Percentiles rank a stretch among this genome's conserved stretches.
phyloP scores from a whole-genome alignment of 75 land plant genomes.

The Adiantum capillusveneris region DNA sequence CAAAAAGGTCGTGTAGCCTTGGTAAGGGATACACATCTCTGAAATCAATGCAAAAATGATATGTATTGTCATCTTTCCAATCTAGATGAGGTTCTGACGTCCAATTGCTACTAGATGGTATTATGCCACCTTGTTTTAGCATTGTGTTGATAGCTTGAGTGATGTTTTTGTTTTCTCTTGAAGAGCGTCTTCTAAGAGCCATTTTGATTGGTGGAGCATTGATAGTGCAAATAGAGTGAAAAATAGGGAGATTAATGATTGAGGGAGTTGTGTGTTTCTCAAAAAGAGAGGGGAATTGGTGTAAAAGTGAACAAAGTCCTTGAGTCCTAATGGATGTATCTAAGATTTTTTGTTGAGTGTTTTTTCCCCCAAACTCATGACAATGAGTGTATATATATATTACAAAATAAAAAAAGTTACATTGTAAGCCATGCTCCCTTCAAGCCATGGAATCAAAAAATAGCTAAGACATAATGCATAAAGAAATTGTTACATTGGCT shows the following conservation, averaged over 20 bases:
- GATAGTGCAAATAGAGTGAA: neutral
- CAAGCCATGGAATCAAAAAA: too few species aligned
- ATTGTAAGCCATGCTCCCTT: too few species aligned
- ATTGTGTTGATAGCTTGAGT: conserved; percentile 1
- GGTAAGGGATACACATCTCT: neutral
- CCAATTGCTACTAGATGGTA: neutral
- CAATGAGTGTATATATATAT: too few species aligned
- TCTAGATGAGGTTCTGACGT: neutral
- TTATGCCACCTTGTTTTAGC: neutral
- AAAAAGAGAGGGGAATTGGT: conserved; percentile 1
- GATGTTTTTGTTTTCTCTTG: neutral
- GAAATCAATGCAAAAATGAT: neutral
- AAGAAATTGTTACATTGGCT: too few species aligned
- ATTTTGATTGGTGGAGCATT: neutral
- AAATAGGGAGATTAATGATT: neutral
- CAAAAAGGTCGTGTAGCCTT: neutral
- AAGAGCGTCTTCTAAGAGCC: neutral
- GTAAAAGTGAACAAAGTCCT: neutral
- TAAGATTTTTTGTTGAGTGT: neutral
- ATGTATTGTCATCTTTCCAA: neutral
- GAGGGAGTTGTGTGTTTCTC: neutral
- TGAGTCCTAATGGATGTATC: conserved; percentile 1
- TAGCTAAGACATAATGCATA: too few species aligned
- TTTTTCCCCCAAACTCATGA: too few species aligned
- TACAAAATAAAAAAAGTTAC: too few species aligned